These are phyloP conservation scores for Lachnellula willkommii DNA, from an alignment of 2,329 filamentous ascomycete species.

Conservation along the genomic window DNA sequence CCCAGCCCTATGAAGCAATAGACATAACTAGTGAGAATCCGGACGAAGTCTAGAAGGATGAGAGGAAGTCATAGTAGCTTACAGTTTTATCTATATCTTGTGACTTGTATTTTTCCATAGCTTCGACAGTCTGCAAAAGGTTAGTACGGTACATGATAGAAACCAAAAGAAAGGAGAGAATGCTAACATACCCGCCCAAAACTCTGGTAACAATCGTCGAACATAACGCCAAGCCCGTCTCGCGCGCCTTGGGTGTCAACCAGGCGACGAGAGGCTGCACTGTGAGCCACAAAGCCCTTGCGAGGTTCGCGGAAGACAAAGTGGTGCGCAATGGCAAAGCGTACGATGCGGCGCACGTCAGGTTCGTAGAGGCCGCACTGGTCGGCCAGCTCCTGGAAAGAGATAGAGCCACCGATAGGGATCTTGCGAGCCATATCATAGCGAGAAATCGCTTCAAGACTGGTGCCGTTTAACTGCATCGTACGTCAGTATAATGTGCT, in stretches of 20 bases:
- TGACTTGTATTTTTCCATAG: constrained; percentile 1
- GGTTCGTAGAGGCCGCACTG: constrained; percentile 7
- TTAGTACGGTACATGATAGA: too few species aligned
- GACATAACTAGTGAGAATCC: neutral
- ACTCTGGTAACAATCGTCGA: constrained; percentile 36
- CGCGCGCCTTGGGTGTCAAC: constrained; percentile 5
- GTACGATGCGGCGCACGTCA: constrained; percentile 14
- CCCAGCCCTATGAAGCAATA: neutral
- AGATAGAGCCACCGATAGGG: constrained; percentile 12
- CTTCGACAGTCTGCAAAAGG: constrained; percentile 3
- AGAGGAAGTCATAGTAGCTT: neutral
- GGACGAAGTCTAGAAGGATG: neutral
- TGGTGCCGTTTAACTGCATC: constrained; percentile 7
- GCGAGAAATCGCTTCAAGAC: constrained; percentile 19
- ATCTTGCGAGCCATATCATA: constrained; percentile 18
- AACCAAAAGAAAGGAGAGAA: too few species aligned
- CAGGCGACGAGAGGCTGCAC: constrained; percentile 16
- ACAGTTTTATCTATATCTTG: neutral
- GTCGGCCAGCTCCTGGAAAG: constrained; percentile 19
- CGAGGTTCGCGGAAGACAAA: constrained; percentile 16
- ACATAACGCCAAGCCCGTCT: constrained; percentile 45
- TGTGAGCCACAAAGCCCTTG: constrained; percentile 16
- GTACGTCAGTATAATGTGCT: neutral
- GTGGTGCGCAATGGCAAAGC: constrained; percentile 18
- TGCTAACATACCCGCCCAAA: neutral